phyloP scores from a whole-genome alignment of 176 grass and related monocot genomes.

The Phyllostachys edulis region DNA sequence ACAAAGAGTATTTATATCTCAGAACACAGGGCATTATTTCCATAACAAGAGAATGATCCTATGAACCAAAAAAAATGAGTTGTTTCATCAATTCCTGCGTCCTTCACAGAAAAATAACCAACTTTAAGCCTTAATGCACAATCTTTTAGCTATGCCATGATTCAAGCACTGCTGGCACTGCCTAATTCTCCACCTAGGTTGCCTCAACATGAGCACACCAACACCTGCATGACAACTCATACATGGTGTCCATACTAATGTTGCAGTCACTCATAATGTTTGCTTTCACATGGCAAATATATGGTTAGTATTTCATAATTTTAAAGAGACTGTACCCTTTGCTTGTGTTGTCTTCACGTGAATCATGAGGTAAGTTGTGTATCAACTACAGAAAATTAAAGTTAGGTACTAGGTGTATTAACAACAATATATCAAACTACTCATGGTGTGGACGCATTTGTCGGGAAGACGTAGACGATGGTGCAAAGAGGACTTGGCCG shows the following conservation, averaged over 20 bases:
- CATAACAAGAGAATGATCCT: neutral
- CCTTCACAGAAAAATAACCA: neutral
- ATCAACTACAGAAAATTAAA: constrained; percentile 14
- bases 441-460: too few species aligned
- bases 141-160: neutral
- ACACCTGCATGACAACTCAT: neutral
- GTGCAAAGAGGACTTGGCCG: too few species aligned
- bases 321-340: neutral
- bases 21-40: neutral
- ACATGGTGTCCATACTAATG: neutral
- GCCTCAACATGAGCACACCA: neutral
- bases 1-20: neutral
- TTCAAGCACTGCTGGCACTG: neutral
- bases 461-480: too few species aligned
- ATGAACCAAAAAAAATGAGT: neutral
- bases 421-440: neutral
- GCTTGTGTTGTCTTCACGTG: constrained; percentile 6
- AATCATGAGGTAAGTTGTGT: neutral
- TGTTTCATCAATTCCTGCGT: constrained; percentile 1
- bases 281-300: neutral
- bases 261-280: neutral
- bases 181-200: neutral
- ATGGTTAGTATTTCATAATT: neutral
- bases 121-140: neutral
- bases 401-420: neutral